A percentile compares a stretch with the other conserved stretches of the same genome.
phyloP scores from a whole-genome alignment of 345 rosid species.

The Dimocarpus longan region DNA sequence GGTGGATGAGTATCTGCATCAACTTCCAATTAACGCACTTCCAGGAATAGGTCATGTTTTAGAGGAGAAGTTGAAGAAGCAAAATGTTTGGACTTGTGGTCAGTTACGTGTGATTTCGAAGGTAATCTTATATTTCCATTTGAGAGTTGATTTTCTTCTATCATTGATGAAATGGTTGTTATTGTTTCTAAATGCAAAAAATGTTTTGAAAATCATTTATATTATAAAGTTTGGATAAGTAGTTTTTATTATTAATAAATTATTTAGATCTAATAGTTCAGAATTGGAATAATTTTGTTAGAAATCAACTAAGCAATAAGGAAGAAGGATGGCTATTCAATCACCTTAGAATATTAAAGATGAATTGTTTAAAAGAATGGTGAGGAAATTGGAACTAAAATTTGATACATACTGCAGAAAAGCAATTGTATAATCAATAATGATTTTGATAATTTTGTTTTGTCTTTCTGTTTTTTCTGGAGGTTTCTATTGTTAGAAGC shows the following conservation, averaged over 20 bases:
- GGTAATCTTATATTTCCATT: slow-evolving; percentile 39
- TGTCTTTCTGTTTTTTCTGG: neutral
- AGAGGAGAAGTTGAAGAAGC: slow-evolving; percentile 75
- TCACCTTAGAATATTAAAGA: neutral
- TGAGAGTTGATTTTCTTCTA: slow-evolving; percentile 2
- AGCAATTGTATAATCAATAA: neutral
- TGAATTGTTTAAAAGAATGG: neutral
- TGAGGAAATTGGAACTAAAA: neutral
- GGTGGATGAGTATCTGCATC: slow-evolving; percentile 73
- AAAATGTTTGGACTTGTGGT: slow-evolving; percentile 69
- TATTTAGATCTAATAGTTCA: neutral
- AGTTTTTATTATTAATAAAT: neutral
- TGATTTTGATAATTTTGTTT: neutral
- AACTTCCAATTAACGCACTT: slow-evolving; percentile 74
- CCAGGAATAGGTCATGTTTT: slow-evolving; percentile 91
- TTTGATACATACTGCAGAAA: neutral
- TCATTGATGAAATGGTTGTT: slow-evolving; percentile 10
- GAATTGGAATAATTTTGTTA: neutral
- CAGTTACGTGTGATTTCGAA: slow-evolving; percentile 73
- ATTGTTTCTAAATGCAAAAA: neutral
- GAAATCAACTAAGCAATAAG: neutral
- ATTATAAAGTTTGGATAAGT: too few species aligned
- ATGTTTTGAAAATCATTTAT: slow-evolving; percentile 11
- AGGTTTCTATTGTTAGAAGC: neutral
- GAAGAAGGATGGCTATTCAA: neutral